These are phyloP conservation scores for Fusarium verrucosum DNA, from an alignment of 2,329 filamentous ascomycete species.

Conservation along the genomic window DNA sequence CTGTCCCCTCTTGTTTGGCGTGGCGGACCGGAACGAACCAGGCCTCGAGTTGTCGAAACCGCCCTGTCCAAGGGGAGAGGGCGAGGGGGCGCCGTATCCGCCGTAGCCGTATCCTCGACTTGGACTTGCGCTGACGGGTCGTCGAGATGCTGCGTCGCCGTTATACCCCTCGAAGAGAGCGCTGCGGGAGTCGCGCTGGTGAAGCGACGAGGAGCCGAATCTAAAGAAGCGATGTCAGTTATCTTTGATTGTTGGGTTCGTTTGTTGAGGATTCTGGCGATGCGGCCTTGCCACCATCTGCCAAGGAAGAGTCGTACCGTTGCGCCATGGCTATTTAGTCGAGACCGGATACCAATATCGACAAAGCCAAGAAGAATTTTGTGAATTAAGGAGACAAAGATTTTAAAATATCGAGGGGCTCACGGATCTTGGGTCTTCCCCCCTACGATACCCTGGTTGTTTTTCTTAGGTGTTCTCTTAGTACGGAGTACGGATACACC, in stretches of 20 bases:
- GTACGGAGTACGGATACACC: too few relatives aligned
- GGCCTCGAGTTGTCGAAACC: conserved; percentile 22
- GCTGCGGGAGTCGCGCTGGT: conserved; percentile 77
- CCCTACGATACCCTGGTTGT: conserved; percentile 41
- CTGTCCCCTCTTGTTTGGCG: conserved; percentile 82
- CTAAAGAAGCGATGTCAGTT: conserved; percentile 51
- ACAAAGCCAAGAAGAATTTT: conserved; percentile 2
- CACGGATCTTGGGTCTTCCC: conserved; percentile 34
- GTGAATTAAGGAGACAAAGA: background rate
- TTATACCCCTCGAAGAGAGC: conserved; percentile 81
- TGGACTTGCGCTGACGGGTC: conserved; percentile 58
- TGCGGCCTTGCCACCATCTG: conserved; percentile 16
- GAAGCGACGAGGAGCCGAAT: conserved; percentile 73
- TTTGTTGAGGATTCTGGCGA: conserved; percentile 10
- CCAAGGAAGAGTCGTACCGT: conserved; percentile 43
- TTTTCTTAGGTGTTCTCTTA: conserved; percentile 41
- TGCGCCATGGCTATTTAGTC: conserved; percentile 47
- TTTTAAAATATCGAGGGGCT: conserved; percentile 27
- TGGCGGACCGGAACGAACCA: conserved; percentile 67
- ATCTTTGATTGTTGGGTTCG: background rate
- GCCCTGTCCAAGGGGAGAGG: conserved; percentile 28
- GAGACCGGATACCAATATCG: background rate
- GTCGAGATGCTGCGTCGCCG: conserved; percentile 52
- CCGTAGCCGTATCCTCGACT: conserved; percentile 62
- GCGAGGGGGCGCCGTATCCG: conserved; percentile 43